Evolutionary conservation across 371 early-diverging fungal species (phyloP).

Genomic region (Dichotomocladium elegans): DNA sequence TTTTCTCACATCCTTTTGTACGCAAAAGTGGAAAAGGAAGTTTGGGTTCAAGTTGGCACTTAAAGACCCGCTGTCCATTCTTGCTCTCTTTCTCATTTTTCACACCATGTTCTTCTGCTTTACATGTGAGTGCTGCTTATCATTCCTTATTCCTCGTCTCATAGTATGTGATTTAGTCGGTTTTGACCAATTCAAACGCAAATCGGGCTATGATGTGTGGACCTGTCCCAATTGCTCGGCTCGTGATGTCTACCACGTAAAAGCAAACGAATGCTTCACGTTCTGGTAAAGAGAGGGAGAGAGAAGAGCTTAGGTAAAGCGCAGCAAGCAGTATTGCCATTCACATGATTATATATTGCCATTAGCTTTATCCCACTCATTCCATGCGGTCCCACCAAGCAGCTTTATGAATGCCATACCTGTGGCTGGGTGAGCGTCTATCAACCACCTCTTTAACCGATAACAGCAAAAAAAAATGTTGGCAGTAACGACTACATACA

Average conservation of each 20-base stretch:
- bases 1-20: too few species aligned
- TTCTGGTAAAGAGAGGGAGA: constrained; percentile 18
- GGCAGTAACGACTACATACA: not conserved
- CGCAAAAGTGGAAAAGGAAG: too few species aligned
- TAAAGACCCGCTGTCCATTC: too few species aligned
- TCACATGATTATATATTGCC: not conserved
- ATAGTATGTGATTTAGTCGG: constrained; percentile 26
- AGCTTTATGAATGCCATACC: constrained; percentile 40
- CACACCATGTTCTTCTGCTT: constrained; percentile 33
- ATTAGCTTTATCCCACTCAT: constrained; percentile 41
- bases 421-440: constrained; percentile 45
- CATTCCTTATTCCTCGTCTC: not conserved
- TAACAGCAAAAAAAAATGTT: not conserved
- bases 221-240: constrained; percentile 47
- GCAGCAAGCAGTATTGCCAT: not conserved
- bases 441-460: constrained; percentile 23
- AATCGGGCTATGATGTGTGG: constrained; percentile 28
- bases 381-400: constrained; percentile 35
- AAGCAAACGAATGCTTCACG: constrained; percentile 42
- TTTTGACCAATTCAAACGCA: constrained; percentile 38
- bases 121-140: constrained; percentile 22
- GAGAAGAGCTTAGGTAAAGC: not conserved
- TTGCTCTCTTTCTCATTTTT: constrained; percentile 3
- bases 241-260: constrained; percentile 33
- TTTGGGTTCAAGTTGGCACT: too few species aligned